Evolutionary conservation across 768 basidiomycete genomes (phyloP).

Genomic region (Clathrus columnatus): DNA sequence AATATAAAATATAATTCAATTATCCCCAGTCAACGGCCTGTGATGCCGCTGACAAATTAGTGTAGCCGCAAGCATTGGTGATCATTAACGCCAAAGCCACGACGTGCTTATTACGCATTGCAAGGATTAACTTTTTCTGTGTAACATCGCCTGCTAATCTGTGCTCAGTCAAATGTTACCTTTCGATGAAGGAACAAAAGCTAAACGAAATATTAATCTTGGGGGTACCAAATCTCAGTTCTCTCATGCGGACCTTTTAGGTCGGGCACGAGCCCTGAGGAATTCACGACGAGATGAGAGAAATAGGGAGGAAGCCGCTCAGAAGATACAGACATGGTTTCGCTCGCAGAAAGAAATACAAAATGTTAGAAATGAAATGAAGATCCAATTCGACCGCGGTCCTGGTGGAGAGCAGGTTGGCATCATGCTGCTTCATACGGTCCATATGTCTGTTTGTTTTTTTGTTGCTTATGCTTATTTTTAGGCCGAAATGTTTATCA

Average conservation of each 20-base stretch:
- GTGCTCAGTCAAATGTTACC: not conserved
- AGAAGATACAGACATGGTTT: slow-evolving; percentile 65
- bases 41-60: too few species aligned
- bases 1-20: too few species aligned
- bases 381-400: slow-evolving; percentile 34
- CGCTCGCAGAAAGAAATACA: slow-evolving; percentile 38
- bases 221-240: slow-evolving; percentile 51
- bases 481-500: slow-evolving; percentile 41
- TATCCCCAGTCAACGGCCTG: too few species aligned
- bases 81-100: too few species aligned
- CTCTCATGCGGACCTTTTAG: slow-evolving; percentile 49
- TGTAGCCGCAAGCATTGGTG: too few species aligned
- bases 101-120: not conserved
- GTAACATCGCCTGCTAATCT: not conserved
- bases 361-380: slow-evolving; percentile 36
- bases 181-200: not conserved
- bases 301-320: slow-evolving; percentile 48
- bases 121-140: not conserved
- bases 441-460: too few species aligned
- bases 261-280: slow-evolving; percentile 52
- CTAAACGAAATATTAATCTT: slow-evolving; percentile 57
- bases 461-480: not conserved
- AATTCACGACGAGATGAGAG: slow-evolving; percentile 48
- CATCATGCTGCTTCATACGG: not conserved
- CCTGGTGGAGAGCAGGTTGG: slow-evolving; percentile 4